phyloP scores from a whole-genome alignment of 164 flowering plant genomes.

The Vitis rotundifolia region DNA sequence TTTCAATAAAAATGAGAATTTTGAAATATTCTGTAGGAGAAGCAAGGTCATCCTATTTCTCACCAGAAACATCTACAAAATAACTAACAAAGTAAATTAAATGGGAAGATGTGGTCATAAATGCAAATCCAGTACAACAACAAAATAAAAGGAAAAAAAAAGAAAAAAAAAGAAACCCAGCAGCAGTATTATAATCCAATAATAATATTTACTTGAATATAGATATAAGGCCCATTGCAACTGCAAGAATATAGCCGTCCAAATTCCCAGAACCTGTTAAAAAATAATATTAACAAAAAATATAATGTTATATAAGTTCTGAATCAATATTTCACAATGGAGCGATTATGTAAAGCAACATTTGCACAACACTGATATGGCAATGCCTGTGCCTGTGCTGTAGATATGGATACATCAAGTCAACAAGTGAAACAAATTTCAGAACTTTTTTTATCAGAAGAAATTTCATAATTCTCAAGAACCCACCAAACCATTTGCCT shows the following conservation, averaged over 20 bases:
- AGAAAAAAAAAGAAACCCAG: not conserved
- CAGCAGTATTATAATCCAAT: not conserved
- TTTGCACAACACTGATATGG: no score
- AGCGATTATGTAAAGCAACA: not conserved
- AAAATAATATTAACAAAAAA: conserved; percentile 8
- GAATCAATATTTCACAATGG: not conserved
- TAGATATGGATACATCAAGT: no score
- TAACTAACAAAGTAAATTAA: not conserved
- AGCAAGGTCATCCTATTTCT: no score
- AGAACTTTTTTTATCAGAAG: no score
- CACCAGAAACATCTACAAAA: no score
- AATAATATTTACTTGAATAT: conserved; percentile 56
- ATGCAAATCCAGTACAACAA: not conserved
- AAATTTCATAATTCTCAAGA: no score
- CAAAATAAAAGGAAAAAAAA: not conserved
- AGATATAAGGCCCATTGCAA: conserved; percentile 70
- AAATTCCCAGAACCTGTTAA: conserved; percentile 56
- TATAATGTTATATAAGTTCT: not conserved
- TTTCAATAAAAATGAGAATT: no score
- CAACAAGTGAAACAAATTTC: no score
- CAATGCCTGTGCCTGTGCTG: no score
- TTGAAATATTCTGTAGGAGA: no score
- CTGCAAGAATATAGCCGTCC: conserved; percentile 70
- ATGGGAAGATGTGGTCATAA: not conserved
- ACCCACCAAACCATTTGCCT: no score